These are phyloP conservation scores for Vitis hybrid DNA, from an alignment of 177 flowering plant species.

Conservation along the genomic window DNA sequence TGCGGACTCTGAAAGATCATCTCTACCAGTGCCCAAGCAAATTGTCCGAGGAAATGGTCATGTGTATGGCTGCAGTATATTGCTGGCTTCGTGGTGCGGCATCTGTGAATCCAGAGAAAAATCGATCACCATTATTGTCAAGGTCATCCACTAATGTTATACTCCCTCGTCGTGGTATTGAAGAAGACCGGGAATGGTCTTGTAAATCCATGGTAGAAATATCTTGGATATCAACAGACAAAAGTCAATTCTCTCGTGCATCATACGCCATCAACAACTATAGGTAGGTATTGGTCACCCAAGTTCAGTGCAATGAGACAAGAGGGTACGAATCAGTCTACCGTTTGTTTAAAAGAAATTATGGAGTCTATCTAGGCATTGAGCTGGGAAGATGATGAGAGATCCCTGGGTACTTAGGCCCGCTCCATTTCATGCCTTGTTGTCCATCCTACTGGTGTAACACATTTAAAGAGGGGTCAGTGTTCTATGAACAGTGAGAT, in stretches of 20 bases:
- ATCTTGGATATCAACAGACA: conserved; percentile 62
- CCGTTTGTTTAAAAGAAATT: too few relatives aligned
- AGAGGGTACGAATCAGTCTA: too few relatives aligned
- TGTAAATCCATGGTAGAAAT: conserved; percentile 64
- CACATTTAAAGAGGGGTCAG: too few relatives aligned
- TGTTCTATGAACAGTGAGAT: too few relatives aligned
- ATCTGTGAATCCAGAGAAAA: conserved; percentile 38
- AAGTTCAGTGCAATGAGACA: too few relatives aligned
- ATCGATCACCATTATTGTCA: conserved; percentile 47
- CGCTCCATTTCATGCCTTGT: too few relatives aligned
- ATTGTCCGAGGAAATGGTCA: conserved; percentile 80
- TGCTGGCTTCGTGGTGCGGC: conserved; percentile 52
- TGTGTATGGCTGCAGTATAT: conserved; percentile 78
- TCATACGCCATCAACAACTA: conserved; percentile 48
- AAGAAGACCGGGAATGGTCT: conserved; percentile 41
- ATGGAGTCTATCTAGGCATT: too few relatives aligned
- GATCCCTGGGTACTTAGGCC: too few relatives aligned
- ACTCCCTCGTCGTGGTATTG: conserved; percentile 37
- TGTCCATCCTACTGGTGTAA: too few relatives aligned
- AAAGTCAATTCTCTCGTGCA: conserved; percentile 17
- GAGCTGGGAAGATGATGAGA: too few relatives aligned
- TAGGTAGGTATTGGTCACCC: conserved; percentile 35
- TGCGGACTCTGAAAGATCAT: conserved; percentile 72
- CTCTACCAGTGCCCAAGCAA: conserved; percentile 76
- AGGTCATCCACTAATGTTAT: conserved; percentile 52